Percentiles rank a stretch among this genome's conserved stretches.
phyloP scores from a whole-genome alignment of 192 early-diverging fungal species.

The Chytriomyces confervae region DNA sequence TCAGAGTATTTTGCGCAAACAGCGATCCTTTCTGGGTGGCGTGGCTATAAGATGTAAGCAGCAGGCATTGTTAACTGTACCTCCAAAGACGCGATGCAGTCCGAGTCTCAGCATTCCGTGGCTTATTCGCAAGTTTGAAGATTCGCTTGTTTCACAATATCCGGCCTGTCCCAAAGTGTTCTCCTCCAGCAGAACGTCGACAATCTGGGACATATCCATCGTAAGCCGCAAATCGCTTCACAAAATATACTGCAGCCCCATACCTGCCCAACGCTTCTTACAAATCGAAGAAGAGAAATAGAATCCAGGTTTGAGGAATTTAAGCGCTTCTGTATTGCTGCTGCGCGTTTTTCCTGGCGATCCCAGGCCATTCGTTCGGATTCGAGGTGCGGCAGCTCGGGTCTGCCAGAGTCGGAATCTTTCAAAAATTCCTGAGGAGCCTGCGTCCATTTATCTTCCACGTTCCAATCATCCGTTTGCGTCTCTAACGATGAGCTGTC shows the following conservation, averaged over 20 bases:
- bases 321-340: neutral
- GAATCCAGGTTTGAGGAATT: conserved; percentile 35
- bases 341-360: conserved; percentile 26
- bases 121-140: conserved; percentile 38
- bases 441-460: conserved; percentile 55
- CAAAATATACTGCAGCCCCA: conserved; percentile 6
- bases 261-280: conserved; percentile 46
- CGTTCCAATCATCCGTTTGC: conserved; percentile 56
- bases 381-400: conserved; percentile 34
- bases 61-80: conserved; percentile 9
- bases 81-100: conserved; percentile 22
- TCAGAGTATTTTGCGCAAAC: conserved; percentile 35
- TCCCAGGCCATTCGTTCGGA: conserved; percentile 25
- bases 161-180: conserved; percentile 36
- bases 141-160: conserved; percentile 16
- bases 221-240: neutral
- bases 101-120: conserved; percentile 40
- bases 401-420: conserved; percentile 39
- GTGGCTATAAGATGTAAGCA: neutral
- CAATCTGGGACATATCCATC: conserved; percentile 37
- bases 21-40: conserved; percentile 22
- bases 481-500: conserved; percentile 42
- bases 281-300: conserved; percentile 39
- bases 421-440: conserved; percentile 46
- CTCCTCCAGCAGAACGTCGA: conserved; percentile 53